Base-by-base conservation (phyloP, 371 early-diverging fungal genomes). In the Syncephalastrum racemosum region DNA sequence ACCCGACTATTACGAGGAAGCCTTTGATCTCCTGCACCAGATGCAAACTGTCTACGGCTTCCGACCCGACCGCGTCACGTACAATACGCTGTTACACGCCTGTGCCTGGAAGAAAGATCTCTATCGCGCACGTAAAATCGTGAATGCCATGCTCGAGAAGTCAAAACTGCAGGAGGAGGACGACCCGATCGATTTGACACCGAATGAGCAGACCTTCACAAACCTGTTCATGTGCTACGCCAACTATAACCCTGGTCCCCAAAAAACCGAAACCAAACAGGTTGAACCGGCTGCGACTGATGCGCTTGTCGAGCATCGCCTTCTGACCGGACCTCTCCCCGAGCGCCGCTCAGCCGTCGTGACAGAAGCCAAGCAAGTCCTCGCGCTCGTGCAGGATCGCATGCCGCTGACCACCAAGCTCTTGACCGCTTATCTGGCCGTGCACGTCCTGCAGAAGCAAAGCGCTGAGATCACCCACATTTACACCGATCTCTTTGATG, bases 31-130 rank as follows among this genome's bases (percentile, higher is more conserved):
- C 27, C 68, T 94, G 40, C 80, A 84, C 18, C 90, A 94, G 54
- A 94, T 96, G 95, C 71, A 82, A 43, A 79, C 75, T 31, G 76
- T 77, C 4, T 81, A 89, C 50, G 94, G 93, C 13, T 93, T 93
- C 62, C 70, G 77, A 56, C 92, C 94, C 1, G 88, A 91, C 59
- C 66, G 66, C 27, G 66, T 83, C 62, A 93, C 94, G 0, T 94
- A 85, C 81, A 92, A 91, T 65, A 89, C 90, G 0, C 59, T 96
- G 18, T 54, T 96, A 18, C 79, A 76, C 53, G 92, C 90, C 0
- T 90, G 90, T 67, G 82, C 90, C n/a, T 70, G 82, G 52, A 81
- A 83, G 18, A 80, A 71, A 50, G 82, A 90, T 50, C 68, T 91
- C 13, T 55, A 67, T 4, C 68, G 80, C 39, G 92, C 90, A 10